These are phyloP conservation scores for Vigna reflexopilosa DNA, from an alignment of 306 rosid genomes.

Conservation along the genomic window DNA sequence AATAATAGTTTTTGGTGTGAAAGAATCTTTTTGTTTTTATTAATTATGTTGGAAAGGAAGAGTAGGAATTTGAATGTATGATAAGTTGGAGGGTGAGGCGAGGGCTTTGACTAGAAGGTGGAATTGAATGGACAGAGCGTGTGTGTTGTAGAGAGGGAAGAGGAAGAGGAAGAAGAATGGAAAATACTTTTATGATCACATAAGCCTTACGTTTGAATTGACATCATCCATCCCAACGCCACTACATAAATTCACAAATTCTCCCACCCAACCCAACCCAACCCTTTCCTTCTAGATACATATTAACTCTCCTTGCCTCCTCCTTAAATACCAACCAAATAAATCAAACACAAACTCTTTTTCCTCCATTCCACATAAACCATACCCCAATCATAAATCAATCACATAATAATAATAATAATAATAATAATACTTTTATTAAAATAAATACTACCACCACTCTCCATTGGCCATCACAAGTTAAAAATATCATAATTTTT, in stretches of 20 bases:
- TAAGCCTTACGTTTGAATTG: slow-evolving; percentile 66
- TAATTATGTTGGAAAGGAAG: no score
- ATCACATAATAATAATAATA: background rate
- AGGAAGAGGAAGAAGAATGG: no score
- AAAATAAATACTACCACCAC: no score
- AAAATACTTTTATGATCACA: slow-evolving; percentile 22
- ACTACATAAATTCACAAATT: background rate
- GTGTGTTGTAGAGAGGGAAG: no score
- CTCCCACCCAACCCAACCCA: background rate
- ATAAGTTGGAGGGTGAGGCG: no score
- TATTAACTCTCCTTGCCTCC: background rate
- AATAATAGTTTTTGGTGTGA: no score
- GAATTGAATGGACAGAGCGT: no score
- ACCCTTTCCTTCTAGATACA: slow-evolving; percentile 40
- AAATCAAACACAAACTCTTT: background rate
- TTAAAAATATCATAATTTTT: background rate
- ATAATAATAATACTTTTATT: background rate
- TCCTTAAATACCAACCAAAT: background rate
- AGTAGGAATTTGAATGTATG: background rate
- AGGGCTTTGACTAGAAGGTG: no score
- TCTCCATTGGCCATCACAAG: no score
- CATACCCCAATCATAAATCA: background rate
- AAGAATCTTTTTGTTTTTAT: no score
- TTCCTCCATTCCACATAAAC: slow-evolving; percentile 6
- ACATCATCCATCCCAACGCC: slow-evolving; percentile 49